These are phyloP conservation scores for Stevia rebaudiana DNA, from an alignment of 140 eudicot species.

Conservation along the genomic window DNA sequence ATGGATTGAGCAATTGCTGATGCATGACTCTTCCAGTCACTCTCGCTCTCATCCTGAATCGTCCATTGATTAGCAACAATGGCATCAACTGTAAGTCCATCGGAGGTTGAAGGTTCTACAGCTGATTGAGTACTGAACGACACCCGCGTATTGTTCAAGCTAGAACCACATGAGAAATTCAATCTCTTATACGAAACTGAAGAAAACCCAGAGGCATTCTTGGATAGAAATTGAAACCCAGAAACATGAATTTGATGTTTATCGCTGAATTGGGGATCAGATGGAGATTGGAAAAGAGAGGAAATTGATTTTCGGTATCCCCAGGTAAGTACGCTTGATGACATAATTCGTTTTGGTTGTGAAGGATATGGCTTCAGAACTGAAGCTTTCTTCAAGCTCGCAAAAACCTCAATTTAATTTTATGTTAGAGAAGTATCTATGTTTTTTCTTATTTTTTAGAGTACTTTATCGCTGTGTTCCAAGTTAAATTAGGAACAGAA, in stretches of 20 bases:
- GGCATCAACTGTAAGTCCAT: constrained; percentile 89
- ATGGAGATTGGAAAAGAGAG: constrained; percentile 23
- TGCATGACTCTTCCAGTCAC: constrained; percentile 97
- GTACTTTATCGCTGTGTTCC: too few species aligned
- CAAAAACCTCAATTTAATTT: constrained; percentile 13
- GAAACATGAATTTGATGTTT: constrained; percentile 18
- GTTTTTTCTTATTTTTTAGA: too few species aligned
- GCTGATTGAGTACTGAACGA: constrained; percentile 54
- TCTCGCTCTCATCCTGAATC: constrained; percentile 70
- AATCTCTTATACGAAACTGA: constrained; percentile 12
- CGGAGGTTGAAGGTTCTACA: constrained; percentile 57
- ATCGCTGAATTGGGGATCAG: constrained; percentile 29
- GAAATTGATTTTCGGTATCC: constrained; percentile 20
- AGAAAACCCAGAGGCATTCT: constrained; percentile 25
- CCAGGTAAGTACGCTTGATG: constrained; percentile 40
- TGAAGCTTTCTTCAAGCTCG: constrained; percentile 4
- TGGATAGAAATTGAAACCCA: constrained; percentile 18
- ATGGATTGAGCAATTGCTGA: constrained; percentile 93
- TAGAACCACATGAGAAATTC: constrained; percentile 29
- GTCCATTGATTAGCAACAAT: constrained; percentile 65
- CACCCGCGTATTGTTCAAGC: constrained; percentile 18
- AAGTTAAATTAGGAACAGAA: too few species aligned
- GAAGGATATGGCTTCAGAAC: constrained; percentile 9
- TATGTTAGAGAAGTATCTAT: too few species aligned
- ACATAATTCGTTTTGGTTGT: constrained; percentile 36